Percentiles rank a stretch among this genome's conserved stretches.
Evolutionary conservation across 176 grass and related monocot genomes (phyloP).

Genomic region (Eremochloa ophiuroides): DNA sequence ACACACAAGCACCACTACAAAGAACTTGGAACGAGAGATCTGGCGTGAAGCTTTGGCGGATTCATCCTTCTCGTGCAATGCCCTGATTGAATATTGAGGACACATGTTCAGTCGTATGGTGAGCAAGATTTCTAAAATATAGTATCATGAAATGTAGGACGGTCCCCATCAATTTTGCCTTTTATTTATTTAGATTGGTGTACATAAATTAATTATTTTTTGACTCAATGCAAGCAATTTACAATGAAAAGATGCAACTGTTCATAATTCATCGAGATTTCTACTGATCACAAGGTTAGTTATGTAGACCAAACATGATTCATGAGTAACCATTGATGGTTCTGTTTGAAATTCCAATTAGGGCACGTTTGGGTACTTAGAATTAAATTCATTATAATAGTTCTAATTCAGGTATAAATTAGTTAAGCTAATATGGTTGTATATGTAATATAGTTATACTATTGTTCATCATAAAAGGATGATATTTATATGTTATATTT

Average conservation of each 20-base stretch:
- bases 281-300: background rate
- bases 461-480: too few species aligned
- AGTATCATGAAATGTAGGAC: background rate
- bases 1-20: constrained; percentile 57
- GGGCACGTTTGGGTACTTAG: too few species aligned
- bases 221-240: background rate
- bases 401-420: too few species aligned
- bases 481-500: too few species aligned
- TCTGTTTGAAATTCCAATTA: background rate
- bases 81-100: constrained; percentile 36
- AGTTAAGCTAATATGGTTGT: too few species aligned
- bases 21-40: constrained; percentile 77
- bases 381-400: too few species aligned
- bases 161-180: background rate
- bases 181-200: background rate
- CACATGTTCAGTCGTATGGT: background rate
- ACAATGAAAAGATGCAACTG: background rate
- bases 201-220: background rate
- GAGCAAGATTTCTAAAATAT: background rate
- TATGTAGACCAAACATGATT: background rate
- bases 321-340: background rate
- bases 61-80: constrained; percentile 77
- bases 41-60: constrained; percentile 15
- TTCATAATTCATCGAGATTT: background rate
- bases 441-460: too few species aligned